Conservation (phyloP, 73 alveolate species). For the Tetrahymena elliotti region DNA sequence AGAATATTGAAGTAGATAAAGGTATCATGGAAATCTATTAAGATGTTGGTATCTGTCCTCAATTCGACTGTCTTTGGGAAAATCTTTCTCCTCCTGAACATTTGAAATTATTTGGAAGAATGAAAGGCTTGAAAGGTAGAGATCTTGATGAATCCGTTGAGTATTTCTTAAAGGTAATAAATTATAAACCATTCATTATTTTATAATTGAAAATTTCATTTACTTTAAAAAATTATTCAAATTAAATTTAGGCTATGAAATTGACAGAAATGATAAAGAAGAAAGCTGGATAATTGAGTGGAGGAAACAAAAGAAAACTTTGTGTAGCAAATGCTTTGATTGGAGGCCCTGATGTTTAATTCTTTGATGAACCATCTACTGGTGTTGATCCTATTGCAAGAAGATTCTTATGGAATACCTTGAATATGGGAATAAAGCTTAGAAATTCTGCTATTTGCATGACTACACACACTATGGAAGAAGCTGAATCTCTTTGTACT, state of each 20-base stretch:
- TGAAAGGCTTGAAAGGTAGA: slow-evolving; percentile 80
- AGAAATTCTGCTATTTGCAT: slow-evolving; percentile 23
- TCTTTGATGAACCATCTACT: slow-evolving; percentile 77
- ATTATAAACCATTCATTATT: too few relatives aligned
- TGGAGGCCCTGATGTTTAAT: slow-evolving; percentile 60
- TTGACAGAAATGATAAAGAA: slow-evolving; percentile 65
- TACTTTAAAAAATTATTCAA: too few relatives aligned
- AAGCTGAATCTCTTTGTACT: slow-evolving; percentile 53
- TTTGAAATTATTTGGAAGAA: slow-evolving; percentile 79
- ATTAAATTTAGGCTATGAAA: slow-evolving; percentile 49
- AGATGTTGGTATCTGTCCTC: slow-evolving; percentile 95
- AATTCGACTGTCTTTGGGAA: slow-evolving; percentile 90
- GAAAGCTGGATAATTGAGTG: slow-evolving; percentile 81
- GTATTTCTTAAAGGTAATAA: slow-evolving; percentile 56
- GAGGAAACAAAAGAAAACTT: slow-evolving; percentile 80
- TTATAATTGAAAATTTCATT: too few relatives aligned
- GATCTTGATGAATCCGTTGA: slow-evolving; percentile 53
- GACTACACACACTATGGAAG: slow-evolving; percentile 42
- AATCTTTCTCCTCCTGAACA: slow-evolving; percentile 87
- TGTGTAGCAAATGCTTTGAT: slow-evolving; percentile 73
- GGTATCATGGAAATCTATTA: slow-evolving; percentile 72
- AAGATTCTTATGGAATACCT: slow-evolving; percentile 94
- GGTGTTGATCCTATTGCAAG: slow-evolving; percentile 84
- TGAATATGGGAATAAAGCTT: slow-evolving; percentile 29
- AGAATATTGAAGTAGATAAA: slow-evolving; percentile 61